Percentiles rank a stretch among this genome's conserved stretches.
phyloP scores from a whole-genome alignment of 345 rosid species.

The Citrus medica region DNA sequence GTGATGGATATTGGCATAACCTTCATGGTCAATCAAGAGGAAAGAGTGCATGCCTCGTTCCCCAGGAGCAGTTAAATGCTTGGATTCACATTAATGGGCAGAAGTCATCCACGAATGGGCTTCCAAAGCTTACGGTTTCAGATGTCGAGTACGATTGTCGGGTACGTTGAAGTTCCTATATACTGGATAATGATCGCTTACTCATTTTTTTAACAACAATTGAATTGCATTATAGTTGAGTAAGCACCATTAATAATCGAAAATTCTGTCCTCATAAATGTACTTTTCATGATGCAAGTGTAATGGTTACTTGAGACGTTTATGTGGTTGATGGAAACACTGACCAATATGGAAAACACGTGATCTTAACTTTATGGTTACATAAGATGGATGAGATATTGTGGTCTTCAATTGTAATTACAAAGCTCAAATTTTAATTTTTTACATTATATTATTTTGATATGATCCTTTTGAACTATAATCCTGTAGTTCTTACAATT shows the following conservation, averaged over 20 bases:
- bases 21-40: constrained; percentile 25
- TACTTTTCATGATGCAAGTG: neutral
- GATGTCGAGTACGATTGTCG: constrained; percentile 41
- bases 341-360: neutral
- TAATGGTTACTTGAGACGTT: neutral
- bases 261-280: neutral
- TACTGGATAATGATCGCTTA: neutral
- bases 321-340: neutral
- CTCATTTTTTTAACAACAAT: neutral
- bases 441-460: neutral
- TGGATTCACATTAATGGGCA: constrained; percentile 58
- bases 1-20: constrained; percentile 41
- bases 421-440: neutral
- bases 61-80: constrained; percentile 56
- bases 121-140: constrained; percentile 27
- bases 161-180: constrained; percentile 25
- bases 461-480: neutral
- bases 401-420: neutral
- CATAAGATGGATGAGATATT: neutral
- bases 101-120: constrained; percentile 31
- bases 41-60: constrained; percentile 42
- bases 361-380: neutral
- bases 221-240: neutral
- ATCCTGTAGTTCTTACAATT: no score
- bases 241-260: neutral